Evolutionary conservation across 192 early-diverging fungal species (phyloP).

Genomic region (Mortierella hygrophila): DNA sequence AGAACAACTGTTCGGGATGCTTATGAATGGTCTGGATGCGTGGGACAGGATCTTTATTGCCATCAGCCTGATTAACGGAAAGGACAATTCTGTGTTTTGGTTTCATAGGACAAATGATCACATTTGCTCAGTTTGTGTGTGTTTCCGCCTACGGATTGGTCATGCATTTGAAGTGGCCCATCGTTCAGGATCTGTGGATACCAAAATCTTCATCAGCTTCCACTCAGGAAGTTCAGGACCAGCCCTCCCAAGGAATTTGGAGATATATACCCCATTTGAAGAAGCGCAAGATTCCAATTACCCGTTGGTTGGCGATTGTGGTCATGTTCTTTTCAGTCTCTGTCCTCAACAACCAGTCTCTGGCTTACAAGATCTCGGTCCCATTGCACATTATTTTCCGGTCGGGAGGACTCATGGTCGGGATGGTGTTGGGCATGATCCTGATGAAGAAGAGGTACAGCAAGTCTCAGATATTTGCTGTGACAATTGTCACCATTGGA

Average conservation of each 20-base stretch:
- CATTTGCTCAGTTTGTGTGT: slow-evolving; percentile 84
- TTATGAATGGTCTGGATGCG: not conserved
- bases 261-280: slow-evolving; percentile 65
- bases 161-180: slow-evolving; percentile 68
- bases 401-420: slow-evolving; percentile 84
- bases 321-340: slow-evolving; percentile 83
- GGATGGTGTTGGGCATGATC: slow-evolving; percentile 81
- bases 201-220: slow-evolving; percentile 2
- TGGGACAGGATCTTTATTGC: not conserved
- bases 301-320: slow-evolving; percentile 82
- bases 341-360: slow-evolving; percentile 85
- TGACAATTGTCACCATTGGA: slow-evolving; percentile 83
- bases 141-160: slow-evolving; percentile 80
- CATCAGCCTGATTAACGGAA: not conserved
- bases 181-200: slow-evolving; percentile 25
- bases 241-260: slow-evolving; percentile 15
- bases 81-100: not conserved
- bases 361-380: slow-evolving; percentile 85
- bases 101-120: slow-evolving; percentile 78
- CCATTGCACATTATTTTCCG: slow-evolving; percentile 95
- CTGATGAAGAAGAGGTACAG: slow-evolving; percentile 75
- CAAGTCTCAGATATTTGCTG: slow-evolving; percentile 65
- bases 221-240: not conserved
- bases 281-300: slow-evolving; percentile 74
- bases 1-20: slow-evolving; percentile 25